A percentile compares a stretch with the other conserved stretches of the same genome.
Conservation (phyloP, 441 rosid genomes). For the Francoa sonchifolia region DNA sequence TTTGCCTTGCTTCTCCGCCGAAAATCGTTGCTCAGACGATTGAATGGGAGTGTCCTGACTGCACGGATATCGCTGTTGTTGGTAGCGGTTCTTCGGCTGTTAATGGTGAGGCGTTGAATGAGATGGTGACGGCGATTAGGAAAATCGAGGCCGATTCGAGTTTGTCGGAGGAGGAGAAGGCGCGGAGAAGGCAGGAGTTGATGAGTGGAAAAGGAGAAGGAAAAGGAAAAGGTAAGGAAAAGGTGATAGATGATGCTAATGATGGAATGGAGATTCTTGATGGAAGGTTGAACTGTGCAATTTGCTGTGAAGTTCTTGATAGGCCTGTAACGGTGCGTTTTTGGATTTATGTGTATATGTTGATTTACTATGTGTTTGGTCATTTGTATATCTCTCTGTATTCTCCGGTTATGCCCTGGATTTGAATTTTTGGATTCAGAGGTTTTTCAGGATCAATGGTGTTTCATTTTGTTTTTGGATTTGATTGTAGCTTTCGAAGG, state of each 20-base stretch:
- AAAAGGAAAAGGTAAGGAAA: not conserved
- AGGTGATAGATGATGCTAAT: not conserved
- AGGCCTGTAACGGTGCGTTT: constrained; percentile 3
- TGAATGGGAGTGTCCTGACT: constrained; percentile 2
- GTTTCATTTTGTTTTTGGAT: no score
- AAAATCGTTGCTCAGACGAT: not conserved
- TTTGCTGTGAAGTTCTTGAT: not conserved
- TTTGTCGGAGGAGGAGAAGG: constrained; percentile 2
- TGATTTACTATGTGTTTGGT: no score
- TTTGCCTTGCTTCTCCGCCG: not conserved
- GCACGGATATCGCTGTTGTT: not conserved
- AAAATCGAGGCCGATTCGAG: not conserved
- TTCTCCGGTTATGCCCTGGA: no score
- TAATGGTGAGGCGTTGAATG: not conserved
- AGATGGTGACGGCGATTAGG: constrained; percentile 1
- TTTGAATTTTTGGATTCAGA: no score
- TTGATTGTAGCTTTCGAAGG: no score
- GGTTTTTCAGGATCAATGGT: no score
- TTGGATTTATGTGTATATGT: not conserved
- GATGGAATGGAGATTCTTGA: not conserved
- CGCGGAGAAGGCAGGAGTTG: constrained; percentile 1
- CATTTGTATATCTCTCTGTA: no score
- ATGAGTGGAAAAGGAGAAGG: not conserved
- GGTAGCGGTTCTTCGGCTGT: not conserved
- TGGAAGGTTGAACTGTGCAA: constrained; percentile 2